Base-by-base conservation (phyloP, 495 filamentous ascomycete species). In the Halenospora varia region DNA sequence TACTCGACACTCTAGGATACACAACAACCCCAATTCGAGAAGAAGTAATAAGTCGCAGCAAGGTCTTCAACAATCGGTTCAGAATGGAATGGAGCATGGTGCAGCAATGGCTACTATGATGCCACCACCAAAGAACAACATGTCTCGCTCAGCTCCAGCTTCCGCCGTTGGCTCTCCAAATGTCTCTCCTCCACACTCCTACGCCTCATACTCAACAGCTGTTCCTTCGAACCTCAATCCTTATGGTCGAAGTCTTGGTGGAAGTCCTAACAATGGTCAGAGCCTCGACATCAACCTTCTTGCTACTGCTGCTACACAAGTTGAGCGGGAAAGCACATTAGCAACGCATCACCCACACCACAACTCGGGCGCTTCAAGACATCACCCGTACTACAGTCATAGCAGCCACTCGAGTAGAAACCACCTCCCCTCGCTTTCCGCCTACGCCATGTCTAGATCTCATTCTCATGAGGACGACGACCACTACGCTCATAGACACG, bases 1-100 rank as follows among this genome's bases (percentile, higher is more conserved):
- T 55, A 98, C 94, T 42, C 84, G 94, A 47, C 94, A 98, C 75
- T 97, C 94, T 70, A 82, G 94, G 69, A 98, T 98, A 77, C 94
- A 98, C 82, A 96, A 86, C 80, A 98, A 98, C 75, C 94, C 95
- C 47, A 97, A 97, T 79, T 96, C 91, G 59, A 81, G 94, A 70
- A 78, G 94, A 66, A 92, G 89, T 49, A 96, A 96, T 78, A 96
- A 96, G 77, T 83, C 88, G 10, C 86, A 88, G 61, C 81, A 85
- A 50, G 66, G 80, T 42, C 78, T 63, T 39, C 71, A 75, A 29
- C 64, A 66, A 24, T 67, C 68, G 11, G 69, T 58, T 66, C 56
- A 66, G 54, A 55, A 63, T 45, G 71, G 71, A 25, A 59, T 80
- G 60, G 71, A 74, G 56, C 80, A 81, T 57, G 80, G 78, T 54